phyloP scores from a whole-genome alignment of 2,329 filamentous ascomycete genomes.

The Talaromyces albobiverticillius region DNA sequence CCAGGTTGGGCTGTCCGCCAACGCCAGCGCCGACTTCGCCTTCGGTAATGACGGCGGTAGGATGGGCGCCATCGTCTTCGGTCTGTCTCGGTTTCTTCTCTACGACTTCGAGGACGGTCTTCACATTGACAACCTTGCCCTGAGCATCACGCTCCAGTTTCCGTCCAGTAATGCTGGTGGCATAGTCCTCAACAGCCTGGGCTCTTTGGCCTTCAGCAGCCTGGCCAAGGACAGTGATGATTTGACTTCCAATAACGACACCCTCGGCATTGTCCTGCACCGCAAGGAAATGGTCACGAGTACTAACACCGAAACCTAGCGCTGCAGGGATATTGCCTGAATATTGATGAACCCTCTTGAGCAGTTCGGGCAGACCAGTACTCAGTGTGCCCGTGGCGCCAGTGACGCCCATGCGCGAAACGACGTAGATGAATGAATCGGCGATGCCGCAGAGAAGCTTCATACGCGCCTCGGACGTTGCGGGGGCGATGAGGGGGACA shows the following conservation, averaged over 20 bases:
- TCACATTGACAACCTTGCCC: constrained; percentile 58
- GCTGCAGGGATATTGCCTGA: constrained; percentile 87
- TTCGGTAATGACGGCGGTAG: constrained; percentile 65
- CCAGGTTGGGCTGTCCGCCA: constrained; percentile 57
- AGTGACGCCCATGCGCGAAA: constrained; percentile 95
- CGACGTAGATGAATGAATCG: constrained; percentile 98
- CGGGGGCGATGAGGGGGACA: constrained; percentile 91
- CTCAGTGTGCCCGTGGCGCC: constrained; percentile 83
- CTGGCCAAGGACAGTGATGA: constrained; percentile 75
- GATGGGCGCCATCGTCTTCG: constrained; percentile 46
- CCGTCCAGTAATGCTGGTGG: constrained; percentile 66
- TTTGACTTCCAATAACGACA: constrained; percentile 94
- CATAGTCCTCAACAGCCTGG: constrained; percentile 81
- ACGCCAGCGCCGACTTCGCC: constrained; percentile 52
- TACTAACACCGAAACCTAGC: constrained; percentile 95
- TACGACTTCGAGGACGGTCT: constrained; percentile 68
- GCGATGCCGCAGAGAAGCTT: constrained; percentile 93
- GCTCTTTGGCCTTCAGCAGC: constrained; percentile 64
- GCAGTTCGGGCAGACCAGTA: constrained; percentile 73
- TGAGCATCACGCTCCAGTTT: constrained; percentile 45
- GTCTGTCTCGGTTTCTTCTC: constrained; percentile 50
- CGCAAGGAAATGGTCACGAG: constrained; percentile 85
- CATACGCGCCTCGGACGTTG: constrained; percentile 91
- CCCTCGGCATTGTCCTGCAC: constrained; percentile 84
- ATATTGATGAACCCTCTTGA: constrained; percentile 85